Base-by-base conservation (phyloP, 2,329 filamentous ascomycete species). In the Anthostomella pinea region DNA sequence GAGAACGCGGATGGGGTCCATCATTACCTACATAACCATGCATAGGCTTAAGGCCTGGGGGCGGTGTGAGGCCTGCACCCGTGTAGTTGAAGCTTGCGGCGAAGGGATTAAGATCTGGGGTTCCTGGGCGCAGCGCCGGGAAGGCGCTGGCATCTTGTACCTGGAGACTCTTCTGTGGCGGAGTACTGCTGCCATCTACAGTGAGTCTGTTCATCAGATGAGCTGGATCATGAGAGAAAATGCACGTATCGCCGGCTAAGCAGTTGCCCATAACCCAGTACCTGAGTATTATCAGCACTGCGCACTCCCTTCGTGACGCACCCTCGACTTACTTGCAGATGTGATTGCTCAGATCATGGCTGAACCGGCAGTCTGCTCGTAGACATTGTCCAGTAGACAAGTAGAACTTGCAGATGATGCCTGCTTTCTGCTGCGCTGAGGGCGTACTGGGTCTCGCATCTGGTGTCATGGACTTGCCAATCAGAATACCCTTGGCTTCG, bases 251-350 rank as follows among this genome's bases (percentile, higher is more conserved):
- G 22, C 93, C 91, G 14, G 93, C 93, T 21, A 98, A 75, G 59
- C 93, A 98, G 55, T 91, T 96, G 2, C 93, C 93, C 68, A 88
- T 88, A 35, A 98, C 76, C 87, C 90, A 98, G 62, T 97, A 97
- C 60, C 87, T 93, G 54, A 28, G 35, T 18, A 23, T n/a, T n/a
- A n/a, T n/a, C n/a, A n/a, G n/a, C n/a, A n/a, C n/a, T n/a, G n/a
- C n/a, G n/a, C n/a, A n/a, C n/a, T n/a, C n/a, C n/a, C n/a, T n/a
- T n/a, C n/a, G n/a, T n/a, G n/a, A n/a, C n/a, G n/a, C n/a, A 59
- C 83, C 87, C 50, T 28, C 46, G 14, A 84, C 87, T 75, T 72
- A 94, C 87, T 97, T 97, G 90, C 93, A 98, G 45, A 98, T 77
- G 56, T 96, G 93, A 57, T 87, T 94, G 58, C 87, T 95, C 28